Evolutionary conservation across 495 filamentous ascomycete genomes (phyloP).

Genomic region (Aspergillus panamensis): DNA sequence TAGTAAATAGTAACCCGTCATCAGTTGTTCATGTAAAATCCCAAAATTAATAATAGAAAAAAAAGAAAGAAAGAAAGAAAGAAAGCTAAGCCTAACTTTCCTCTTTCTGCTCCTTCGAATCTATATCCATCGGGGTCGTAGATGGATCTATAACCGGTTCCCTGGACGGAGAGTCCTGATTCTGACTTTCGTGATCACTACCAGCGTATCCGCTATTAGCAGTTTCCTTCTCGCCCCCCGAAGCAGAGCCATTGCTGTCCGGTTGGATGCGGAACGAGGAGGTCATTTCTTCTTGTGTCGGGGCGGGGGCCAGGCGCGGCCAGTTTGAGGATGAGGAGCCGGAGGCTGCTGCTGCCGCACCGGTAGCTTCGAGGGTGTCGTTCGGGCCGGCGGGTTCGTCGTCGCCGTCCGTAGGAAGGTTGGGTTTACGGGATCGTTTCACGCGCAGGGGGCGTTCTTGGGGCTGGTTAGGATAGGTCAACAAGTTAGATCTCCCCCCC

Average conservation of each 20-base stretch:
- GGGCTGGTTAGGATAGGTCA: conserved; percentile 52
- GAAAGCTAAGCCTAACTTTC: conserved; percentile 23
- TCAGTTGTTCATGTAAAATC: not conserved
- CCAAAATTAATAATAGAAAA: not conserved
- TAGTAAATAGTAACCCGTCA: not conserved
- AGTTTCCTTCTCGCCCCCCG: conserved; percentile 26
- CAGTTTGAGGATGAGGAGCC: conserved; percentile 21
- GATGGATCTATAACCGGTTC: conserved; percentile 20
- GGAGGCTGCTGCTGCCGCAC: not conserved
- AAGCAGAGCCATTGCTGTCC: conserved; percentile 26
- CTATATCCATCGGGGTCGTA: conserved; percentile 43
- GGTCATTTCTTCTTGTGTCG: conserved; percentile 40
- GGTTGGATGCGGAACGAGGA: conserved; percentile 42
- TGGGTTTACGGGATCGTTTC: conserved; percentile 68
- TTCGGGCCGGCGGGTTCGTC: conserved; percentile 23
- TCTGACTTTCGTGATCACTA: conserved; percentile 26
- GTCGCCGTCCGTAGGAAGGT: conserved; percentile 23
- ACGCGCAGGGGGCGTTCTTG: conserved; percentile 86
- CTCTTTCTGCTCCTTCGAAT: conserved; percentile 36
- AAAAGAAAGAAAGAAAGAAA: not conserved
- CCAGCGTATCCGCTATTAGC: conserved; percentile 20
- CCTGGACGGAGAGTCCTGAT: conserved; percentile 21
- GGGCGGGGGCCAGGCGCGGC: conserved; percentile 40
- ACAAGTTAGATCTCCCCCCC: too few species aligned
- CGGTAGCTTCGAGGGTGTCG: conserved; percentile 24